These are phyloP conservation scores for Blastocystis hominis DNA, from an alignment of 352 stramenopile species.

Conservation along the genomic window DNA sequence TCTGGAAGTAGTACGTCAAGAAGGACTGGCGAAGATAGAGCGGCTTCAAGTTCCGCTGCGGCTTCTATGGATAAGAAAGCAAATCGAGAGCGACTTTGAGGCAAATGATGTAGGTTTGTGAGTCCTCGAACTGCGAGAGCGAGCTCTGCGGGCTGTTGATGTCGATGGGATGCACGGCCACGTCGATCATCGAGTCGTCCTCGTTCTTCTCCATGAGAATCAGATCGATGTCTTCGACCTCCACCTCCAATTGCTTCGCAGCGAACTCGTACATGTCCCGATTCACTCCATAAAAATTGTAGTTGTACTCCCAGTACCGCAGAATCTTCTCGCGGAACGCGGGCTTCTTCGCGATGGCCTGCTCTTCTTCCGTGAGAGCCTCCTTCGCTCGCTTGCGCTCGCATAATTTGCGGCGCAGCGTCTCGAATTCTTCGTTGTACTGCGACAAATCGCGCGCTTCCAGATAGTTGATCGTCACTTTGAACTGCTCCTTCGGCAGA, in stretches of 20 bases:
- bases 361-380: background rate
- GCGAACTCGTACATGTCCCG: background rate
- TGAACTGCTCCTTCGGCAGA: conserved; percentile 10
- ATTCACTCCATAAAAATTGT: conserved; percentile 38
- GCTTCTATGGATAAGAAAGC: background rate
- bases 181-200: background rate
- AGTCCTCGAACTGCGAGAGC: background rate
- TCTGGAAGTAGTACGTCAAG: background rate
- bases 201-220: background rate
- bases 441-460: background rate
- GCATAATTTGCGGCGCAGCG: background rate
- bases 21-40: background rate
- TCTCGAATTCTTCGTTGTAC: background rate
- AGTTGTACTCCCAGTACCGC: conserved; percentile 9
- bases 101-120: background rate
- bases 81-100: background rate
- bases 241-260: background rate
- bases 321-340: background rate
- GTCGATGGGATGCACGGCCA: background rate
- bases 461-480: conserved; percentile 24
- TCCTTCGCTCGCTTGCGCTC: background rate
- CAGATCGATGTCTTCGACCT: background rate
- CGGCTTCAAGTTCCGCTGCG: background rate
- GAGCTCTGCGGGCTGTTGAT: background rate
- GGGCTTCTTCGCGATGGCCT: background rate